Conservation (phyloP, 768 basidiomycete genomes). For the Chlorophyllum brunneum region DNA sequence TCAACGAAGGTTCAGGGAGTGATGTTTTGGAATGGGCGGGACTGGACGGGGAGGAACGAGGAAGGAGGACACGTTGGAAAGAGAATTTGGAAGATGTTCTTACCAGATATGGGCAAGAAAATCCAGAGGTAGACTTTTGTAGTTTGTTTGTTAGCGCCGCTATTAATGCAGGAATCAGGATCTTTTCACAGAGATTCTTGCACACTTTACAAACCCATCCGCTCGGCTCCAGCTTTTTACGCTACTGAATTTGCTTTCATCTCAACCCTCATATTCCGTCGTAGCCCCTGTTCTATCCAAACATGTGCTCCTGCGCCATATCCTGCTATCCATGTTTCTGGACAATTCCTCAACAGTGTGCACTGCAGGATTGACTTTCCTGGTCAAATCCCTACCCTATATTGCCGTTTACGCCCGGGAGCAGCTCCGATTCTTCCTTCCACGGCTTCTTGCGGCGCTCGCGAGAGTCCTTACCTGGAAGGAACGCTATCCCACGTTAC, state of each 20-base stretch:
- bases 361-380: constrained; percentile 55
- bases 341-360: constrained; percentile 75
- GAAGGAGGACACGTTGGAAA: constrained; percentile 66
- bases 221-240: constrained; percentile 68
- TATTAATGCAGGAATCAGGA: constrained; percentile 39
- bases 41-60: constrained; percentile 58
- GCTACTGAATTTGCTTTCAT: constrained; percentile 60
- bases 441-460: constrained; percentile 61
- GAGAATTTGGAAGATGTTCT: constrained; percentile 74
- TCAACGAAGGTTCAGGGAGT: constrained; percentile 67
- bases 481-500: constrained; percentile 35
- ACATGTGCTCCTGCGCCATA: constrained; percentile 59
- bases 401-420: constrained; percentile 62
- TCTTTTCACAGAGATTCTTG: constrained; percentile 63
- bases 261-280: constrained; percentile 46
- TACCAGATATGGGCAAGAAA: constrained; percentile 56
- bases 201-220: constrained; percentile 55
- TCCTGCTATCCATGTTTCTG: constrained; percentile 66
- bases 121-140: constrained; percentile 52
- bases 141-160: neutral
- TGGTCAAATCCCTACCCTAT: constrained; percentile 72
- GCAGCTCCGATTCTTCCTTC: constrained; percentile 55
- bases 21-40: constrained; percentile 76
- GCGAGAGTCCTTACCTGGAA: constrained; percentile 77
- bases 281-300: constrained; percentile 48